Base-by-base conservation (phyloP, 2,329 filamentous ascomycete species). In the Ophiostoma piceae region DNA sequence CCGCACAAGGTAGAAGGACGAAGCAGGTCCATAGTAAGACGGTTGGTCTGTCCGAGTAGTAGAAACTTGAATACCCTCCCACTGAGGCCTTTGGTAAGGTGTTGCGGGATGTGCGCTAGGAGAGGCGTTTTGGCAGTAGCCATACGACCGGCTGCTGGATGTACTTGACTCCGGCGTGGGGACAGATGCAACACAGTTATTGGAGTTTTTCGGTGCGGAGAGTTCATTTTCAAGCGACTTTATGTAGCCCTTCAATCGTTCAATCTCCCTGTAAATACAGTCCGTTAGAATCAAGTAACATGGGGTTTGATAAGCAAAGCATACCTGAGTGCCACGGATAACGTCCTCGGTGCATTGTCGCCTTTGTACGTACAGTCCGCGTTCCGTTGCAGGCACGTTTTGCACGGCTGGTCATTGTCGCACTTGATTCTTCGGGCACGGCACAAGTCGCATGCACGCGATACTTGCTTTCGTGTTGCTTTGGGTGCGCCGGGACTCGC, bases 341-440 rank as follows among this genome's bases (percentile, higher is more conserved):
- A 47, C 19, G 43, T 47, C 16, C 43, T 47, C 8, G 43, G 43
- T 16, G 16, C 43, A 47, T 47, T 47, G 19, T 47, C 43, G 7
- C 75, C 77, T 3, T 74, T 73, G 62, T 75, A 73, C 8, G 75
- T 79, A 68, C 79, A 81, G 37, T 75, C 72, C 7, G 74, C 72
- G 2, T 76, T 76, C 62, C 77, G 75, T 22, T 70, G 73, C 60
- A 73, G 74, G 70, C 80, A 81, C 67, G 79, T 79, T 37, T 72
- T 72, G 71, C 79, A 81, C 9, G 80, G 79, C 70, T 75, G 72
- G 11, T 74, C 75, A 66, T 76, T 77, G 73, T 81, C 79, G 70
- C 80, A 81, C 68, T 78, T 78, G 69, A 80, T 78, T 3, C 79
- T 76, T 66, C 79, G 75, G 12, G 77, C 73, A 1, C 79, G 79